Base-by-base conservation (phyloP, 805 yeast species). In the Candida sanyiensis region DNA sequence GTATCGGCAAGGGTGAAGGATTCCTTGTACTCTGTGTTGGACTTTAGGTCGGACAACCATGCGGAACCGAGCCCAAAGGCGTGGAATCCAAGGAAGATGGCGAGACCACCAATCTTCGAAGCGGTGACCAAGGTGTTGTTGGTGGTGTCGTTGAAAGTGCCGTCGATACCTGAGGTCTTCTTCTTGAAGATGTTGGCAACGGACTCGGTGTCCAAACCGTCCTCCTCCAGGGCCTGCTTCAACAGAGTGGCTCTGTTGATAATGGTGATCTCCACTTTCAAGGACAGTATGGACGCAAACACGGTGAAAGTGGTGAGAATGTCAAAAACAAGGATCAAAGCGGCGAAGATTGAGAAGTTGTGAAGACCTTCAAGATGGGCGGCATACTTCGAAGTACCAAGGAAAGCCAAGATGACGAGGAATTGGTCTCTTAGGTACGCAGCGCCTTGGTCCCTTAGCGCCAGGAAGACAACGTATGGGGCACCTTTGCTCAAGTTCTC, bases 171-270 rank as follows among this genome's bases (percentile, higher is more conserved):
- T 10, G 44, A 47, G n/a, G 24, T 33, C 17, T 39, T 44, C 11
- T 51, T 49, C 54, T 58, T 39, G 46, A 47, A 77, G 25, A 88
- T 89, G 27, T 77, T 71, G 47, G 75, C 78, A 9, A 96, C 96
- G 24, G 83, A 83, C 33, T 67, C 59, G 28, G 77, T 75, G 31
- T 83, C 72, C 24, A 90, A 75, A 19, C 98, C 97, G 55, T 90
- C 98, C 58, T 90, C 98, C 65, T 89, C 93, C 47, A 90, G 69
- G 21, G 85, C 87, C 46, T 76, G 78, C 56, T 82, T 80, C 56
- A 88, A 73, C 39, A 77, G 75, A 43, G 85, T 78, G 33, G 87
- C 83, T 48, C 86, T 77, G 61, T 89, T 86, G 40, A 93, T 93
- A 44, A 84, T 70, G 57, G 77, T 78, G 59, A 90, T 86, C 61